Base-by-base conservation (phyloP, 129 eudicot genomes). In the Pittosporum tobira region DNA sequence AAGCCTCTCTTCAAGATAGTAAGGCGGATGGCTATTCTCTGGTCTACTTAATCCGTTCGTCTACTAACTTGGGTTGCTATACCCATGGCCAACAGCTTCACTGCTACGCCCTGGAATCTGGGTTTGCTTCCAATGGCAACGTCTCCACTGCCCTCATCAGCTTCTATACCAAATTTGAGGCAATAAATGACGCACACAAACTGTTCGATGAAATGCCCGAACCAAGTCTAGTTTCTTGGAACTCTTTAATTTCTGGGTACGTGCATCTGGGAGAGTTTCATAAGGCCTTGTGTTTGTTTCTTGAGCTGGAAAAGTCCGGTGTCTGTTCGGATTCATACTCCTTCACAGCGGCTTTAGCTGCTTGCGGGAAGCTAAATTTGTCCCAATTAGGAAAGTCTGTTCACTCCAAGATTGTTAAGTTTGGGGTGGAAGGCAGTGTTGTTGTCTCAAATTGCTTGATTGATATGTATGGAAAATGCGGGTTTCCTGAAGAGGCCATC, bases 381-480 rank as follows among this genome's bases (percentile, higher is more conserved):
- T 50, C 69, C 48, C 66, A 22, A 14, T 44, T 80, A 28, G 97
- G 97, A 23, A 80, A 42, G 69, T 65, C 65, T 0, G 29, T 90
- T 52, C 95, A 85, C 52, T 80, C 94, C 22, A 78, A 69, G 70
- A 71, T 80, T 52, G 64, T 82, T 3, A 77, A 79, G 50, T 64
- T 54, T 66, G 97, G 97, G 1, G 73, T 67, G 11, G 84, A 76
- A 45, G 65, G 76, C 56, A 83, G 78, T 38, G 64, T 75, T 65
- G 63, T 77, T 54, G 77, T 83, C 10, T 64, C 75, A 0, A 85
- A 90, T 62, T 85, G 95, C 58, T 80, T 90, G 81, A 80, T 90
- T 48, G 87, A 85, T 57, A 80, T 85, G 95, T 90, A 90, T 44
- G 95, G 95, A 18, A 90, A 85, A 54, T 90, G 94, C 20, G 70